phyloP scores from a whole-genome alignment of 345 rosid species.

The Gossypium raimondii region DNA sequence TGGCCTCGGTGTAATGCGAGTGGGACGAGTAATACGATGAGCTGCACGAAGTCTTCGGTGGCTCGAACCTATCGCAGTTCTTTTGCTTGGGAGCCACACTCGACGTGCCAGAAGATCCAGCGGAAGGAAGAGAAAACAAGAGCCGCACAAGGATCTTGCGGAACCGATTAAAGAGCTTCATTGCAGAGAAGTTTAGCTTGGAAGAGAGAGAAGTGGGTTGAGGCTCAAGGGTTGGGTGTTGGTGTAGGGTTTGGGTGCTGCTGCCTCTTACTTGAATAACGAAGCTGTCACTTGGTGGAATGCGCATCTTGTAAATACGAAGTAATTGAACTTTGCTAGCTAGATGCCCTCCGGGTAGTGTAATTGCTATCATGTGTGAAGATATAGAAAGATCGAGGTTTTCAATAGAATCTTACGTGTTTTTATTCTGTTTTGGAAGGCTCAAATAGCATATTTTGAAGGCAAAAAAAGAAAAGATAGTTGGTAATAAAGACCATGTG shows the following conservation, averaged over 20 bases:
- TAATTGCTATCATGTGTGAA: slow-evolving; percentile 45
- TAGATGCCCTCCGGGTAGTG: slow-evolving; percentile 46
- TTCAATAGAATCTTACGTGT: slow-evolving; percentile 14
- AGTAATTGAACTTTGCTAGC: slow-evolving; percentile 12
- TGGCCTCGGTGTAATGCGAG: slow-evolving; percentile 72
- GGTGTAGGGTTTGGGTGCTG: background rate
- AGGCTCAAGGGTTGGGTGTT: background rate
- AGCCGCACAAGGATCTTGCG: slow-evolving; percentile 64
- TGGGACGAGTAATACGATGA: slow-evolving; percentile 80
- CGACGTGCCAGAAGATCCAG: slow-evolving; percentile 18
- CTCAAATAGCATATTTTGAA: slow-evolving; percentile 28
- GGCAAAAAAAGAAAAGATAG: background rate
- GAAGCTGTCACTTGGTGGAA: slow-evolving; percentile 37
- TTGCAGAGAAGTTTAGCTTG: slow-evolving; percentile 37
- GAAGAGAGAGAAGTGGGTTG: background rate
- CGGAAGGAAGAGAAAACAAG: slow-evolving; percentile 49
- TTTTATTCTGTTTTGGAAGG: slow-evolving; percentile 36
- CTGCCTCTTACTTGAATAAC: slow-evolving; percentile 38
- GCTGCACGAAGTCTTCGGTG: slow-evolving; percentile 85
- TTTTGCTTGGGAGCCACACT: slow-evolving; percentile 22
- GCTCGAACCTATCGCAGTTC: slow-evolving; percentile 50
- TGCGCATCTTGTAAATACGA: slow-evolving; percentile 16
- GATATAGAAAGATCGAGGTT: slow-evolving; percentile 29
- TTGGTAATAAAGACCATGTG: slow-evolving; percentile 40
- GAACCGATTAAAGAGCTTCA: slow-evolving; percentile 66